Percentiles rank a stretch among this genome's conserved stretches.
These are phyloP conservation scores for Fusarium torulosum DNA, from an alignment of 2,329 filamentous ascomycete genomes.

Conservation along the genomic window DNA sequence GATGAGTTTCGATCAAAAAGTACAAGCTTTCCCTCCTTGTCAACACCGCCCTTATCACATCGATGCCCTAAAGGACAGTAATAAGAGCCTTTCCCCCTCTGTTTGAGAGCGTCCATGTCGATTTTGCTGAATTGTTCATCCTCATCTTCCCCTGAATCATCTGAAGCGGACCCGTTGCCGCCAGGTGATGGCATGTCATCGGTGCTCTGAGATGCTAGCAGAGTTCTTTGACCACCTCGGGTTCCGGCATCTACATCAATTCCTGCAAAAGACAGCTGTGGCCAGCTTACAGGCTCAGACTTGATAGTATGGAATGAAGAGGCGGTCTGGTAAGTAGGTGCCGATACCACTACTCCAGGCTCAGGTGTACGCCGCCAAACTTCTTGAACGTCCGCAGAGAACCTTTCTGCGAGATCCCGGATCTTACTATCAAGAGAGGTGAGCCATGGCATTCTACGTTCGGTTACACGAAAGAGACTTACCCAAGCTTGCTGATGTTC, in stretches of 20 bases:
- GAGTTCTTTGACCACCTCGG: slow-evolving; percentile 40
- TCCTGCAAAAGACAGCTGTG: slow-evolving; percentile 28
- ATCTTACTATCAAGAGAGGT: slow-evolving; percentile 50
- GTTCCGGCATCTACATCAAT: slow-evolving; percentile 42
- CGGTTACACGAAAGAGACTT: slow-evolving; percentile 31
- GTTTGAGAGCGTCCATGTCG: slow-evolving; percentile 56
- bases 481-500: slow-evolving; percentile 53
- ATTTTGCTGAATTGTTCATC: slow-evolving; percentile 54
- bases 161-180: slow-evolving; percentile 47
- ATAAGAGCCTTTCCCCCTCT: slow-evolving; percentile 57
- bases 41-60: slow-evolving; percentile 58
- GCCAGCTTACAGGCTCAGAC: slow-evolving; percentile 36
- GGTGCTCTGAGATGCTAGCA: slow-evolving; percentile 41
- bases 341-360: slow-evolving; percentile 23
- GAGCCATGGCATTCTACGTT: slow-evolving; percentile 21
- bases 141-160: slow-evolving; percentile 51
- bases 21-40: slow-evolving; percentile 55
- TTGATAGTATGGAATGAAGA: slow-evolving; percentile 45
- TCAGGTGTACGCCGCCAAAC: slow-evolving; percentile 47
- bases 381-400: slow-evolving; percentile 52
- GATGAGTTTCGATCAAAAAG: slow-evolving; percentile 59
- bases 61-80: slow-evolving; percentile 53
- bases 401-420: slow-evolving; percentile 51
- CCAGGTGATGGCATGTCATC: slow-evolving; percentile 30
- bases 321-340: slow-evolving; percentile 37